phyloP scores from a whole-genome alignment of 2,329 filamentous ascomycete species.

The Sporothrix curviconia region DNA sequence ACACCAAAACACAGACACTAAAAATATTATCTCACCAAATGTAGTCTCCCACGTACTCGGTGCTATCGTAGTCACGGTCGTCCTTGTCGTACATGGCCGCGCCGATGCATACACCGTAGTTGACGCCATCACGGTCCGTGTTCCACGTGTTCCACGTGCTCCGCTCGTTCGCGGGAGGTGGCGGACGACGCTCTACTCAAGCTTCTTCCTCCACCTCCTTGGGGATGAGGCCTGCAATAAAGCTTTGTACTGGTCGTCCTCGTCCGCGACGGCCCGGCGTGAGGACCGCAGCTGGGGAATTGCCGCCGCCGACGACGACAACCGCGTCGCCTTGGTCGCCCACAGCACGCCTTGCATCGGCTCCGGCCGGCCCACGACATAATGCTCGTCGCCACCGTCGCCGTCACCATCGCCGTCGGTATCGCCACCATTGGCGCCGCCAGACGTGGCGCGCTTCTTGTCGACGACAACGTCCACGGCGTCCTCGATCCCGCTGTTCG shows the following conservation, averaged over 20 bases:
- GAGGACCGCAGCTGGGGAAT: slow-evolving; percentile 14
- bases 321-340: slow-evolving; percentile 14
- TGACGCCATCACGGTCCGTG: background rate
- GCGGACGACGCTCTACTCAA: background rate
- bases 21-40: background rate
- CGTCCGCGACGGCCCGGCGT: slow-evolving; percentile 27
- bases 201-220: slow-evolving; percentile 22
- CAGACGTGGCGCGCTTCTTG: slow-evolving; percentile 22
- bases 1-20: background rate
- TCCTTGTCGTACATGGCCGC: background rate
- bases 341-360: slow-evolving; percentile 20
- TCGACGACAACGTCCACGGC: slow-evolving; percentile 18
- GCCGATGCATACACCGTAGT: background rate
- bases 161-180: too few relatives aligned
- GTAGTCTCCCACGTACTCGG: slow-evolving; percentile 5
- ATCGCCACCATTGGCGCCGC: background rate
- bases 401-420: background rate
- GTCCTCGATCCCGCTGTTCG: background rate
- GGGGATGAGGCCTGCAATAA: slow-evolving; percentile 35
- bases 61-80: background rate
- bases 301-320: background rate
- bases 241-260: slow-evolving; percentile 43
- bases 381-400: slow-evolving; percentile 4
- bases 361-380: slow-evolving; percentile 12
- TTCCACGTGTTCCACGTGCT: too few relatives aligned